Evolutionary conservation across 306 rosid species (phyloP).

Genomic region (Cicer cuneatum): DNA sequence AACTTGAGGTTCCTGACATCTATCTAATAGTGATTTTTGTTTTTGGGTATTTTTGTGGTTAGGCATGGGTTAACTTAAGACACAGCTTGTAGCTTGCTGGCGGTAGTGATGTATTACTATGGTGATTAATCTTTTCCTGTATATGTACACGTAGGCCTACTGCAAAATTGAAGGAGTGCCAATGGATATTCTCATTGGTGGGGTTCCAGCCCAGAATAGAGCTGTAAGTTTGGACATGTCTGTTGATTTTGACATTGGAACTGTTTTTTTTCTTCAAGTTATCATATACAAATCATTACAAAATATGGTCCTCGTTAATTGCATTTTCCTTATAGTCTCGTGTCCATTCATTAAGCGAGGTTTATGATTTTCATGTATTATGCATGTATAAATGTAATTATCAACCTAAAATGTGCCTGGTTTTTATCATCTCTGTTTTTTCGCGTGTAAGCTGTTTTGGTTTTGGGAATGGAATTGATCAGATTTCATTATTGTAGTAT

Average conservation of each 20-base stretch:
- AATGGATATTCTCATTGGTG: slow-evolving; percentile 69
- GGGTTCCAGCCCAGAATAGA: slow-evolving; percentile 83
- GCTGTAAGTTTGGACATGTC: slow-evolving; percentile 70
- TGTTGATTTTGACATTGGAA: not conserved
- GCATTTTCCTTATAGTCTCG: not conserved
- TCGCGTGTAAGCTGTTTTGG: not conserved
- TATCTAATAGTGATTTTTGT: slow-evolving; percentile 8
- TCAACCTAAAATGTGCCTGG: not conserved
- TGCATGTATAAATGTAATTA: not conserved
- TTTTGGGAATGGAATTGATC: not conserved
- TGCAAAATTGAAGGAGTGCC: slow-evolving; percentile 87
- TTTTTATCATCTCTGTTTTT: slow-evolving; percentile 8
- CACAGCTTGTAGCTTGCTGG: not conserved
- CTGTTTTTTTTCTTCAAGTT: not conserved
- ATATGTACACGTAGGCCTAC: slow-evolving; percentile 64
- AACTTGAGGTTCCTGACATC: slow-evolving; percentile 66
- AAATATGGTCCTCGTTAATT: not conserved
- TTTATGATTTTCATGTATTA: slow-evolving; percentile 11
- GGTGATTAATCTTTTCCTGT: slow-evolving; percentile 21
- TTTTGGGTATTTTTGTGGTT: not conserved
- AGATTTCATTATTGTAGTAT: not conserved
- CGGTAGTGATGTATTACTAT: slow-evolving; percentile 29
- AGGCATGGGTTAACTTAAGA: not conserved
- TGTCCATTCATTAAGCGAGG: not conserved
- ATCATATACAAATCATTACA: slow-evolving; percentile 17